phyloP scores from a whole-genome alignment of 257 asterid species.

The Thymus mandschuricus region DNA sequence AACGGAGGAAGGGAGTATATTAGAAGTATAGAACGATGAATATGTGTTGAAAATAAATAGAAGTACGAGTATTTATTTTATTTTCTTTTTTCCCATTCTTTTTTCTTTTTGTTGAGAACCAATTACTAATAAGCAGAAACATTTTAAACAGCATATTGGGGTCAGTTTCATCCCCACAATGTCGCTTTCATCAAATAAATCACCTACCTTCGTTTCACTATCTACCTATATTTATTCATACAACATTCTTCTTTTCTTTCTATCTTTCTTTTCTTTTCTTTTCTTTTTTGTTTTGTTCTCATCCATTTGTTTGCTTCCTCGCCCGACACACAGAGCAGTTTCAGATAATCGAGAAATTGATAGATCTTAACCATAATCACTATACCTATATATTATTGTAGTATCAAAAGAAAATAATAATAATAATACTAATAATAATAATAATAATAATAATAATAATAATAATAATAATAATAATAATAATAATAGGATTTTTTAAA shows the following conservation, averaged over 20 bases:
- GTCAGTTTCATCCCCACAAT: conserved; percentile 46
- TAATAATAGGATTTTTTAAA: too few relatives aligned
- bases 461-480: too few relatives aligned
- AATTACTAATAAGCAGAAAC: conserved; percentile 52
- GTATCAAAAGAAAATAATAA: too few relatives aligned
- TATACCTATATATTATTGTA: neutral
- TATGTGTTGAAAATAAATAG: neutral
- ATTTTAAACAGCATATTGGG: conserved; percentile 53
- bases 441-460: too few relatives aligned
- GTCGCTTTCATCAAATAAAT: conserved; percentile 60
- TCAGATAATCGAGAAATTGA: conserved; percentile 44
- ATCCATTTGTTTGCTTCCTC: conserved; percentile 38
- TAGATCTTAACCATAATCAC: conserved; percentile 18
- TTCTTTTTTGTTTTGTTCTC: too few relatives aligned
- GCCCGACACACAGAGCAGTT: conserved; percentile 38
- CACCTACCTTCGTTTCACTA: conserved; percentile 22
- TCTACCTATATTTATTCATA: neutral
- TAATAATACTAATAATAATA: too few relatives aligned
- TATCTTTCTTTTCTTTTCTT: conserved; percentile 28
- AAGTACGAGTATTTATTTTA: too few relatives aligned
- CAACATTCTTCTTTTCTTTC: conserved; percentile 21
- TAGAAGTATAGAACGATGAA: neutral
- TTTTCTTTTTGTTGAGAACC: neutral
- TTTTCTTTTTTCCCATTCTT: too few relatives aligned
- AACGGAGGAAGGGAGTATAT: too few relatives aligned